Evolutionary conservation across 345 rosid genomes (phyloP).

Genomic region (Euphorbia tirucalli): DNA sequence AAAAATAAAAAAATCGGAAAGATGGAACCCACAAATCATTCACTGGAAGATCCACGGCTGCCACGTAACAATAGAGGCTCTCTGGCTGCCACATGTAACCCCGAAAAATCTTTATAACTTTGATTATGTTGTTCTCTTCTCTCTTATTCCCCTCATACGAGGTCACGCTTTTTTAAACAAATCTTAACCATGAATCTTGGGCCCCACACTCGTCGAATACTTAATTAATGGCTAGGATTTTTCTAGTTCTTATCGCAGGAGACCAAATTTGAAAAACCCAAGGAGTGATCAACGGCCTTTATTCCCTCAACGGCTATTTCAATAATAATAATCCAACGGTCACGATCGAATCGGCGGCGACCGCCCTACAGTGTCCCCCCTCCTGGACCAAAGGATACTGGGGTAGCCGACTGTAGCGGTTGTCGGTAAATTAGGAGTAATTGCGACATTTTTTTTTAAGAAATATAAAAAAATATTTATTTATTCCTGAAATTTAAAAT

Average conservation of each 20-base stretch:
- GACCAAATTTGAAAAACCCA: conserved; percentile 26
- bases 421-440: conserved; percentile 45
- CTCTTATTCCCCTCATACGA: conserved; percentile 36
- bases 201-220: conserved; percentile 20
- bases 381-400: conserved; percentile 32
- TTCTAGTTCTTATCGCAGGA: conserved; percentile 17
- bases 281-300: conserved; percentile 42
- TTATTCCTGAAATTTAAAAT: background rate
- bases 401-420: conserved; percentile 41
- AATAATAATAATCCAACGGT: conserved; percentile 46
- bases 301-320: conserved; percentile 45
- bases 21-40: conserved; percentile 30
- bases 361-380: conserved; percentile 60
- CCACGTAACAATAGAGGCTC: conserved; percentile 23
- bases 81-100: conserved; percentile 25
- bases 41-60: conserved; percentile 16
- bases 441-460: conserved; percentile 31
- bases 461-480: too few relatives aligned
- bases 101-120: background rate
- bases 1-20: too few relatives aligned
- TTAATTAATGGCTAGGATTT: conserved; percentile 49
- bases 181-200: conserved; percentile 2
- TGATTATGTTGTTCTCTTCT: conserved; percentile 11
- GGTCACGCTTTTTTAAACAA: conserved; percentile 29
- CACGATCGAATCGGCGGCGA: conserved; percentile 51